Conservation (phyloP, 352 stramenopile genomes). For the Pythium rhizo-oryzae region DNA sequence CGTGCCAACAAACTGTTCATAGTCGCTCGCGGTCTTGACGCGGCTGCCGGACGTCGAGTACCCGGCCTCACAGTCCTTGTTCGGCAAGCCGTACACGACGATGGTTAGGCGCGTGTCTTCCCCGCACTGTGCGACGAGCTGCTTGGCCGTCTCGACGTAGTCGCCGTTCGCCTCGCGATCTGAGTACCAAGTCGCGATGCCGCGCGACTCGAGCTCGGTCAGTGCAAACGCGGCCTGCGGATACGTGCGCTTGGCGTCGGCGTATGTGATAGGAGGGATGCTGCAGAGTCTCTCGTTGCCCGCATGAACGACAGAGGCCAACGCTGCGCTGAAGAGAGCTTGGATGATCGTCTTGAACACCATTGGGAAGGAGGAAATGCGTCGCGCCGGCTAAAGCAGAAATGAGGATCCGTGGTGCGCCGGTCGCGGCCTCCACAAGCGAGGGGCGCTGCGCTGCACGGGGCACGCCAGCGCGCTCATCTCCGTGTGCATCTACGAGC, state of each 20-base stretch:
- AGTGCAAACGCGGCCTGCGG: conserved; percentile 55
- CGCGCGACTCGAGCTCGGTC: conserved; percentile 53
- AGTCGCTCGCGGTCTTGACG: conserved; percentile 43
- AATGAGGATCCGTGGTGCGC: neutral
- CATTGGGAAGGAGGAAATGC: no score
- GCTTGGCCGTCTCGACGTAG: conserved; percentile 39
- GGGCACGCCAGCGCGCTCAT: neutral
- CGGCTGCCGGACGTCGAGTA: conserved; percentile 39
- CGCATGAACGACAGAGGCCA: neutral
- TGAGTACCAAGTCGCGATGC: conserved; percentile 61
- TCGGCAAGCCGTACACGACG: conserved; percentile 72
- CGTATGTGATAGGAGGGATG: conserved; percentile 37
- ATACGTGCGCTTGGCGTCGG: conserved; percentile 46
- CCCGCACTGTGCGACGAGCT: conserved; percentile 39
- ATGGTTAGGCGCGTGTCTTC: conserved; percentile 51
- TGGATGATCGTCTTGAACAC: neutral
- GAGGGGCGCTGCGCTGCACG: no score
- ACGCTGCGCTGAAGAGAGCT: neutral
- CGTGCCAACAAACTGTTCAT: conserved; percentile 46
- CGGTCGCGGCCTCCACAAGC: no score
- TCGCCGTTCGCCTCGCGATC: conserved; percentile 40
- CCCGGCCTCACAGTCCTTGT: conserved; percentile 66
- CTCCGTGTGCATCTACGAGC: neutral
- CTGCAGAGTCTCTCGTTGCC: conserved; percentile 52
- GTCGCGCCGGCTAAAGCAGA: neutral